Evolutionary conservation across 768 basidiomycete species (phyloP).

Genomic region (Agrocybe pediades): DNA sequence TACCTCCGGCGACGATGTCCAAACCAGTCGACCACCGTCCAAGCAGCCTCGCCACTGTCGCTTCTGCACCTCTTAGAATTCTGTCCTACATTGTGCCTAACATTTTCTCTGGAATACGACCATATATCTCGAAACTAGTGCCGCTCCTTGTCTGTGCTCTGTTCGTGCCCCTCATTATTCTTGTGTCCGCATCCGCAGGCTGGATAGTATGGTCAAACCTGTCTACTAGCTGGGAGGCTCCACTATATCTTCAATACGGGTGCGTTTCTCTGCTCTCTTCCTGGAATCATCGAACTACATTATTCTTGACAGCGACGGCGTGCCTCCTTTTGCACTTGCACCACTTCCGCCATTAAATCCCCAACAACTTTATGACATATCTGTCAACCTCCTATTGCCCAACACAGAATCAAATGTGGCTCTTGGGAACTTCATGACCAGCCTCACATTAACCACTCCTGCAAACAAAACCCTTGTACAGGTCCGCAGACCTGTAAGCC

Average conservation of each 20-base stretch:
- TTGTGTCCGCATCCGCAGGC: constrained; percentile 68
- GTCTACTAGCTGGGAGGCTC: constrained; percentile 69
- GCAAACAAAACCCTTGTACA: constrained; percentile 65
- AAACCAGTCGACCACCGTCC: constrained; percentile 1
- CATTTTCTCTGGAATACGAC: constrained; percentile 40
- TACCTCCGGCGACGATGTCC: constrained; percentile 9
- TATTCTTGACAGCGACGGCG: constrained; percentile 52
- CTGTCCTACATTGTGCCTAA: constrained; percentile 14
- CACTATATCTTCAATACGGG: constrained; percentile 82
- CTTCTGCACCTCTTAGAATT: constrained; percentile 13
- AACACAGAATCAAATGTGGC: constrained; percentile 65
- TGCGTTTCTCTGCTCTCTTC: constrained; percentile 32
- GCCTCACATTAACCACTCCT: constrained; percentile 56
- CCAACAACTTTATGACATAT: constrained; percentile 75
- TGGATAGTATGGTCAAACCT: constrained; percentile 74
- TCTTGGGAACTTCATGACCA: constrained; percentile 86
- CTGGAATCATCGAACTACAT: constrained; percentile 6
- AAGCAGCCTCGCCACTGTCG: neutral
- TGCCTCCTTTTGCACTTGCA: constrained; percentile 62
- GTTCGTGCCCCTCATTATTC: constrained; percentile 61
- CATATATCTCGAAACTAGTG: constrained; percentile 63
- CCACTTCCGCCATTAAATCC: constrained; percentile 52
- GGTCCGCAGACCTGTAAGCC: constrained; percentile 69
- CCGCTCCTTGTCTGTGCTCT: constrained; percentile 62
- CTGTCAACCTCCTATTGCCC: constrained; percentile 66